These are phyloP conservation scores for Podospora didyma DNA, from an alignment of 495 filamentous ascomycete species.

Conservation along the genomic window DNA sequence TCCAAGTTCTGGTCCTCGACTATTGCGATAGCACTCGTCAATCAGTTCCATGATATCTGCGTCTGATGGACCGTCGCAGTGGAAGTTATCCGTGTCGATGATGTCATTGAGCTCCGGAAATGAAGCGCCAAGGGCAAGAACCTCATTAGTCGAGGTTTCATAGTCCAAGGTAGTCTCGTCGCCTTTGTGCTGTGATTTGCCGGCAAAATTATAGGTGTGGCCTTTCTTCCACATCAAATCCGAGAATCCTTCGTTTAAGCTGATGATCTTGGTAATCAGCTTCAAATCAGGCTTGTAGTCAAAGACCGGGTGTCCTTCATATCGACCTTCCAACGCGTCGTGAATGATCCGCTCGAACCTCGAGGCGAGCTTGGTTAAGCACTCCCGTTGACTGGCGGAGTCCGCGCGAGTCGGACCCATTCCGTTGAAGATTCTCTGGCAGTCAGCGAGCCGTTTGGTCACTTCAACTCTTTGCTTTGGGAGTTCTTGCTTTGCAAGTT, in stretches of 20 bases:
- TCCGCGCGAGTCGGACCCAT: constrained; percentile 42
- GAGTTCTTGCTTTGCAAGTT: constrained; percentile 49
- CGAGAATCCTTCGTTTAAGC: constrained; percentile 39
- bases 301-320: constrained; percentile 39
- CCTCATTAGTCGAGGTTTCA: not conserved
- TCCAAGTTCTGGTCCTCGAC: constrained; percentile 29
- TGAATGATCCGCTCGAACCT: constrained; percentile 8
- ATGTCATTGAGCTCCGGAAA: constrained; percentile 27
- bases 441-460: constrained; percentile 29
- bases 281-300: constrained; percentile 24
- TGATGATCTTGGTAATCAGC: constrained; percentile 44
- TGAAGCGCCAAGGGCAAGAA: not conserved
- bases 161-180: not conserved
- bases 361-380: constrained; percentile 6
- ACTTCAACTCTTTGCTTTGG: constrained; percentile 48
- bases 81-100: constrained; percentile 2
- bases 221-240: constrained; percentile 34
- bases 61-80: not conserved
- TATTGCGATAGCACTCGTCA: constrained; percentile 17
- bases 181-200: constrained; percentile 1
- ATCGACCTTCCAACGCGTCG: constrained; percentile 30
- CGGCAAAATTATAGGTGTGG: constrained; percentile 35
- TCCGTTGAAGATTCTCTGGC: constrained; percentile 27
- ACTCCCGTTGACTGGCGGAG: constrained; percentile 22
- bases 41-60: constrained; percentile 25